Evolutionary conservation across 306 rosid genomes (phyloP).

Genomic region (Prunus dulcis): DNA sequence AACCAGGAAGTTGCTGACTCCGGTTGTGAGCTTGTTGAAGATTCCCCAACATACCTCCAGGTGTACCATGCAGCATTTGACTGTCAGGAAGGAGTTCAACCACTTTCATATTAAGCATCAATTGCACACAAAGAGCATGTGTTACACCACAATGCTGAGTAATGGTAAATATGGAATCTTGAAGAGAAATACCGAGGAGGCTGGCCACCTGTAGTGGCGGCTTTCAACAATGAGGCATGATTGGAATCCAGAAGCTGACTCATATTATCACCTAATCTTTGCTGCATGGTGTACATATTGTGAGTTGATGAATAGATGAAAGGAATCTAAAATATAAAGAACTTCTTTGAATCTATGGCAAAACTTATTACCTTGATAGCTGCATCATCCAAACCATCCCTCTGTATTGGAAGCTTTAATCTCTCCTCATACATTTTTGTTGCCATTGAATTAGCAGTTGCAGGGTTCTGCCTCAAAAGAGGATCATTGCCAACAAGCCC

Average conservation of each 20-base stretch:
- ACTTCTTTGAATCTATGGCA: conserved; percentile 10
- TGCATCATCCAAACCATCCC: conserved; percentile 48
- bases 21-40: conserved; percentile 43
- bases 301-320: conserved; percentile 9
- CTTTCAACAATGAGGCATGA: conserved; percentile 42
- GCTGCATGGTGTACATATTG: conserved; percentile 41
- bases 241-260: conserved; percentile 43
- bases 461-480: conserved; percentile 43
- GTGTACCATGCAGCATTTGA: conserved; percentile 42
- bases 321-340: conserved; percentile 10
- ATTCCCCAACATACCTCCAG: conserved; percentile 39
- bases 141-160: conserved; percentile 11
- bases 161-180: conserved; percentile 1
- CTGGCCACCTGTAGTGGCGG: conserved; percentile 41
- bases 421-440: conserved; percentile 44
- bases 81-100: conserved; percentile 39
- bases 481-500: conserved; percentile 39
- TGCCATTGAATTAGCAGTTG: conserved; percentile 41
- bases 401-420: conserved; percentile 42
- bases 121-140: neutral
- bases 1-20: conserved; percentile 51
- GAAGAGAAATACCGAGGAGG: conserved; percentile 52
- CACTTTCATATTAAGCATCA: conserved; percentile 19
- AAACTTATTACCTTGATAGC: conserved; percentile 44
- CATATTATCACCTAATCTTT: conserved; percentile 35